Conservation (phyloP, 23 red algal genomes). For the Cyanidiococcus yangmingshanensis region DNA sequence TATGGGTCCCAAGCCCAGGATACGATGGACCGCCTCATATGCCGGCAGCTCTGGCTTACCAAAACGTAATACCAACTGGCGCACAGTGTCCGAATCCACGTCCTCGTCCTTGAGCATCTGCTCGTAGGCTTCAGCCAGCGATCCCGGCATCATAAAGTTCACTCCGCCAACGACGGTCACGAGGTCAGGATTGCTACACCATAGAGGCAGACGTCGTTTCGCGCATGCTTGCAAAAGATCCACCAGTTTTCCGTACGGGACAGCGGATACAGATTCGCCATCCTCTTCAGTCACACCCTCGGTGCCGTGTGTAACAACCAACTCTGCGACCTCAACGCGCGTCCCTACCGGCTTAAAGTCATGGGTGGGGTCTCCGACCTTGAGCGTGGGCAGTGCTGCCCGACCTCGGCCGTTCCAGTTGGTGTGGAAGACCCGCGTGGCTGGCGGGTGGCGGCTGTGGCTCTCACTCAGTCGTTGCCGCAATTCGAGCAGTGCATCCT, state of each 20-base stretch:
- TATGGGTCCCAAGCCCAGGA: background rate
- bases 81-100: background rate
- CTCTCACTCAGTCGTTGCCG: background rate
- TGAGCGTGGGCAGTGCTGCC: conserved; percentile 19
- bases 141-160: conserved; percentile 52
- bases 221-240: background rate
- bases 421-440: conserved; percentile 47
- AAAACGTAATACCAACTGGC: background rate
- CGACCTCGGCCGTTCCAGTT: conserved; percentile 50
- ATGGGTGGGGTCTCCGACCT: background rate
- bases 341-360: background rate
- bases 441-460: background rate
- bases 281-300: conserved; percentile 52
- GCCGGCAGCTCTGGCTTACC: conserved; percentile 46
- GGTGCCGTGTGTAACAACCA: conserved; percentile 63
- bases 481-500: conserved; percentile 12
- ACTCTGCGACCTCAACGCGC: conserved; percentile 31
- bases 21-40: conserved; percentile 35
- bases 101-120: conserved; percentile 24
- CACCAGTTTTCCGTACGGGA: conserved; percentile 25
- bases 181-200: conserved; percentile 67
- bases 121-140: conserved; percentile 52
- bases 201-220: conserved; percentile 31
- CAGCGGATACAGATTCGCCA: conserved; percentile 13
- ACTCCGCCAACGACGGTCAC: conserved; percentile 66